These are phyloP conservation scores for Dendrobium catenatum DNA, from an alignment of 106 monocot species.

Conservation along the genomic window DNA sequence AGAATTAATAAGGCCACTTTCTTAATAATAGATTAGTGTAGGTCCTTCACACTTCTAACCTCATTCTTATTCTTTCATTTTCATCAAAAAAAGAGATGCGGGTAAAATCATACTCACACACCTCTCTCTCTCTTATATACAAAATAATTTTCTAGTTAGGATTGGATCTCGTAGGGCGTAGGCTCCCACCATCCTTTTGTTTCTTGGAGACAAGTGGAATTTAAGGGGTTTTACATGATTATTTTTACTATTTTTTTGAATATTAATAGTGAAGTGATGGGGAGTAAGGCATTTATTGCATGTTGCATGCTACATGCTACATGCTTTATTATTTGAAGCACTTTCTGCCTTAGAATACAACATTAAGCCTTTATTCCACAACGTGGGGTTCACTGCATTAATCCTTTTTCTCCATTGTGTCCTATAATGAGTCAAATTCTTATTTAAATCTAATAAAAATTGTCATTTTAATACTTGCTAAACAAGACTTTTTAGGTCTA, in stretches of 20 bases:
- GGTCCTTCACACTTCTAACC: neutral
- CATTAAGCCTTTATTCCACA: no score
- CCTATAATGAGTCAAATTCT: no score
- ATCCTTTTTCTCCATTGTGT: no score
- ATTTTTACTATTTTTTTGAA: neutral
- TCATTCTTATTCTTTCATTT: neutral
- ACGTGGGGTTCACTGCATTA: no score
- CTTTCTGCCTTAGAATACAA: neutral
- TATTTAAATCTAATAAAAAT: no score
- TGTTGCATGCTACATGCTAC: neutral
- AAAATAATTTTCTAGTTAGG: no score
- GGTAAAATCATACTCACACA: neutral
- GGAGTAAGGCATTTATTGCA: neutral
- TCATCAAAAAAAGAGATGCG: neutral
- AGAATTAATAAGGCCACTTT: neutral
- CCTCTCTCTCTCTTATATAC: no score
- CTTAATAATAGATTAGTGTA: neutral
- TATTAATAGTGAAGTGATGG: neutral
- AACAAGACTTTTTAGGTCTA: no score
- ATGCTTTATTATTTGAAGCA: conserved; percentile 1
- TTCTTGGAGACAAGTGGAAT: neutral
- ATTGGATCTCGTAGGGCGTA: neutral
- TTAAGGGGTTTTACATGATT: neutral
- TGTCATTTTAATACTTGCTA: no score
- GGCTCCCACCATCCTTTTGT: neutral